Base-by-base conservation (phyloP, 495 filamentous ascomycete species). In the Daldinia concentrica region DNA sequence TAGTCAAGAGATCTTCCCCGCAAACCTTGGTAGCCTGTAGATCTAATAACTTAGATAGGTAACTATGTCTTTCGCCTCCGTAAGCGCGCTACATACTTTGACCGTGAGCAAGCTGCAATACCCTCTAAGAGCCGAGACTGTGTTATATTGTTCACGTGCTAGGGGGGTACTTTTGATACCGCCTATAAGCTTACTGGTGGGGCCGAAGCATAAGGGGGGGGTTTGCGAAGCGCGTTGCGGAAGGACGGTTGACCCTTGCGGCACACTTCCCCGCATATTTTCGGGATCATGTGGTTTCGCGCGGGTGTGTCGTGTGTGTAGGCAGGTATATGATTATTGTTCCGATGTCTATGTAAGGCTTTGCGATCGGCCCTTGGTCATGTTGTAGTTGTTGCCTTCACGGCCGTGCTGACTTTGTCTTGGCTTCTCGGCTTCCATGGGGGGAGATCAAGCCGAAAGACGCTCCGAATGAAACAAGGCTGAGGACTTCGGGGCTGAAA, bases 1-100 rank as follows among this genome's bases (percentile, higher is more conserved):
- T 45, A 50, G 64, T 64, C 69, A 72, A 72, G 45, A 64, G 69
- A 68, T 60, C 69, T 71, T 50, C 64, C 69, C 69, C 64, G 55
- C 64, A 59, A 60, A 63, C 43, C 2, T 54, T 1, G 41, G 37
- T 45, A 63, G 39, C 63, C 43, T 55, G 37, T 62, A 56, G 32
- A 52, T 54, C 55, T 30, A 17, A 11, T 52, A 17, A 26, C 41
- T 19, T 48, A 48, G 8, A 12, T 37, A 36, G n/a, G 29, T 34
- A 57, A 17, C 7, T 36, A 58, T 17, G 19, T 48, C 19, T 24
- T 48, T 48, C 43, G 43, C 43, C 43, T 48, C 43, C 43, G 22
- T 24, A n/a, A 52, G n/a, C 50, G 29, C 58, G 51, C 50, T 37
- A 39, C n/a, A n/a, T n/a, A n/a, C 37, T 27, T 62, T 56, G 39